Evolutionary conservation across 208 protist genomes (phyloP).

Genomic region (Leptomonas pyrrhocoris): DNA sequence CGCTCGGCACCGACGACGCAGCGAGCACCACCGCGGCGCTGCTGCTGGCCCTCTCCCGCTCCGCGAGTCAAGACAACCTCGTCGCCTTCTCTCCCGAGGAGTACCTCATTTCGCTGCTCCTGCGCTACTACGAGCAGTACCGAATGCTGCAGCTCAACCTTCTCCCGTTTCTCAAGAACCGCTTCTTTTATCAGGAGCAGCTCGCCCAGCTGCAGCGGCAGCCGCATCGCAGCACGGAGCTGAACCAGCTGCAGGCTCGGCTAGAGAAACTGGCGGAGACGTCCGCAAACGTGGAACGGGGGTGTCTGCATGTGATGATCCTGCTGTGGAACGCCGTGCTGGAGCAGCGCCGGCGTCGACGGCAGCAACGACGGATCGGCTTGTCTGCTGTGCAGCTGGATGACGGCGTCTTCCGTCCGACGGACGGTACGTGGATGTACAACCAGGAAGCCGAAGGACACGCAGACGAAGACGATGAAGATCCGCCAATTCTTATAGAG

Average conservation of each 20-base stretch:
- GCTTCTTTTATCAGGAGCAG: slow-evolving; percentile 69
- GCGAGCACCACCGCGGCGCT: slow-evolving; percentile 22
- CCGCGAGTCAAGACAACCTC: slow-evolving; percentile 31
- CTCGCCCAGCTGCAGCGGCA: slow-evolving; percentile 47
- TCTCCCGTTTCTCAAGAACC: slow-evolving; percentile 61
- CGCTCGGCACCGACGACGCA: slow-evolving; percentile 15
- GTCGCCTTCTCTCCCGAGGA: slow-evolving; percentile 61
- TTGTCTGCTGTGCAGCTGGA: too few relatives aligned
- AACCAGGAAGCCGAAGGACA: neutral
- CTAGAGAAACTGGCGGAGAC: slow-evolving; percentile 38
- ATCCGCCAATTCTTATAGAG: slow-evolving; percentile 23
- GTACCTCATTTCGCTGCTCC: slow-evolving; percentile 56
- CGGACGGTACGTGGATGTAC: too few relatives aligned
- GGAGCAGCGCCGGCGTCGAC: slow-evolving; percentile 23
- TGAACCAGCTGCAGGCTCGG: slow-evolving; percentile 36
- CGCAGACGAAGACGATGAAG: neutral
- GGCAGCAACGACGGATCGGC: neutral
- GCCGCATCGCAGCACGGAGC: slow-evolving; percentile 32
- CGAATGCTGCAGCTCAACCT: slow-evolving; percentile 76
- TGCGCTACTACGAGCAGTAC: slow-evolving; percentile 83
- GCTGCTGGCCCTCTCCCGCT: slow-evolving; percentile 33
- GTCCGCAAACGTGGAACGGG: slow-evolving; percentile 35
- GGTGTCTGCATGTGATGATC: slow-evolving; percentile 47
- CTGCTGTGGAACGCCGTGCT: slow-evolving; percentile 42
- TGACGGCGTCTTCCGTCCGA: too few relatives aligned